Base-by-base conservation (phyloP, 2,329 filamentous ascomycete genomes). In the Metarhizium humberi region DNA sequence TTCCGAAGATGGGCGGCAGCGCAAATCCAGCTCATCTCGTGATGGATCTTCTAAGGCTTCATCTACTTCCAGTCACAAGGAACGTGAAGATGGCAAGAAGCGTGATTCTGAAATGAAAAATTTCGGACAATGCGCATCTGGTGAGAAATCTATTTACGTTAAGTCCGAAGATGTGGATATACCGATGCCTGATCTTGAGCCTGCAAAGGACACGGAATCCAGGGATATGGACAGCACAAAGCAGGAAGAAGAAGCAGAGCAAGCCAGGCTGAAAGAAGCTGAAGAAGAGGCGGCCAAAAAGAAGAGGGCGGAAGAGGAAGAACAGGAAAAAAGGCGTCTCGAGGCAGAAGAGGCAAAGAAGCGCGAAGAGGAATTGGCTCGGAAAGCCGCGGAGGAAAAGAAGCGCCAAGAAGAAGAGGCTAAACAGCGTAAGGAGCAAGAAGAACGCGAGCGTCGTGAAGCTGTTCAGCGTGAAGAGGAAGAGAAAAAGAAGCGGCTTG, bases 131-230 rank as follows among this genome's bases (percentile, higher is more conserved):
- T 69, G 2, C 64, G 62, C 10, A 64, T 70, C n/a, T 2, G 67
- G 69, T 4, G 79, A 81, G 45, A 78, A 76, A 61, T 65, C 69
- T 16, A 79, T 82, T n/a, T 75, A 77, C 50, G 78, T 83, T 45
- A 82, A 82, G 60, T 78, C 78, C 0, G 80, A 83, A 57, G 79
- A 82, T 54, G 64, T 71, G 2, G 81, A 84, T 54, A 65, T 80
- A 8, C 78, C 80, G 20, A 83, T 84, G 80, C 70, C 69, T 2
- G 80, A 83, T 58, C 74, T 72, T 2, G 69, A 69, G 47, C 62
- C 62, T 13, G 62, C 64, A 4, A 65, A 65, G 43, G 63, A 64
- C 18, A 57, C 55, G 3, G 66, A 69, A 6, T 61, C 61, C n/a
- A 55, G 59, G 66, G 62, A 64, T 64, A 68, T 60, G 57, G 69